Evolutionary conservation across 2,329 filamentous ascomycete genomes (phyloP).

Genomic region (Myriosclerotinia curreyana): DNA sequence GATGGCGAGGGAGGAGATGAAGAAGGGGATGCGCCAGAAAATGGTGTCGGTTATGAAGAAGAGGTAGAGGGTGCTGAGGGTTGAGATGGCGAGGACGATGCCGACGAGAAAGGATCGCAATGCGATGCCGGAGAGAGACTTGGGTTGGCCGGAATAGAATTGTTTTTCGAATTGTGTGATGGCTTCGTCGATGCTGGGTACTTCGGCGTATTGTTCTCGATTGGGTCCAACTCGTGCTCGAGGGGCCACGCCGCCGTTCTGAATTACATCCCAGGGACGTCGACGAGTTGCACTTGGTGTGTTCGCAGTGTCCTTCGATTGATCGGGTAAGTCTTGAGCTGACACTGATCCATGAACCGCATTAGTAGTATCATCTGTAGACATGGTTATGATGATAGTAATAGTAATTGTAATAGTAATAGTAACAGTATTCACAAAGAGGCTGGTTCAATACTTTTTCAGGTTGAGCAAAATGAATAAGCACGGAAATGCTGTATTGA

Average conservation of each 20-base stretch:
- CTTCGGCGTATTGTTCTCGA: constrained; percentile 10
- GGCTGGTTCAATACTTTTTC: not conserved
- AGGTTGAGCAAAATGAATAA: not conserved
- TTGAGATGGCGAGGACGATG: constrained; percentile 29
- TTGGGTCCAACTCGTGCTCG: constrained; percentile 3
- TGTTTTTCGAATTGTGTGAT: constrained; percentile 35
- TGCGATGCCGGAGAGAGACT: constrained; percentile 42
- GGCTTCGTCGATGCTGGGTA: constrained; percentile 29
- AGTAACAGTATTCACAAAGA: not conserved
- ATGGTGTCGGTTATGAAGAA: constrained; percentile 21
- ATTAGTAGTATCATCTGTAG: constrained; percentile 1
- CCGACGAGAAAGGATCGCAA: constrained; percentile 40
- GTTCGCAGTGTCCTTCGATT: not conserved
- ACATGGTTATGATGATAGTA: not conserved
- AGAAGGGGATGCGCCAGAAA: constrained; percentile 63
- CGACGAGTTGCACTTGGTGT: constrained; percentile 13
- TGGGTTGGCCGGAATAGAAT: constrained; percentile 33
- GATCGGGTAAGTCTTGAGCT: not conserved
- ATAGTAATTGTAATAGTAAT: not conserved
- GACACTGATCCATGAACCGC: constrained; percentile 9
- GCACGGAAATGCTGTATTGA: constrained; percentile 10
- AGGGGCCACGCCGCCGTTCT: constrained; percentile 24
- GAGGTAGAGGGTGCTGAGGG: constrained; percentile 33
- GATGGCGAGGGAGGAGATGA: constrained; percentile 63
- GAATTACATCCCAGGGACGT: constrained; percentile 20